Base-by-base conservation (phyloP, 768 basidiomycete genomes). In the Strobilomyces echinocephalus region DNA sequence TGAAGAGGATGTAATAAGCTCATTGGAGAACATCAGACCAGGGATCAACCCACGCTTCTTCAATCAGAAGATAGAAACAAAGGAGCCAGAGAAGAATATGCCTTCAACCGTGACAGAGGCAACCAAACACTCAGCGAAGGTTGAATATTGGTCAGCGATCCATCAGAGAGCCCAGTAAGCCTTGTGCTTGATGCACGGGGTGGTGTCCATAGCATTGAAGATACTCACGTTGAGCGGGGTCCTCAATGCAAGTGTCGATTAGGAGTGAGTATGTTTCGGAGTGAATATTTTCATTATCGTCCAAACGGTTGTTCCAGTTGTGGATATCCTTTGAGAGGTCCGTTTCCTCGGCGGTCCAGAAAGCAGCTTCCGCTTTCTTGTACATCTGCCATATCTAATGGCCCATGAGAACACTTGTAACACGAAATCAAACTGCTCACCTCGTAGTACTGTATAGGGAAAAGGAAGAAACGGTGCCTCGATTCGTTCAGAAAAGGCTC, bases 41-140 rank as follows among this genome's bases (percentile, higher is more conserved):
- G 94, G 92, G 93, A 97, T 94, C n/a, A 97, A 77, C 7, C 95
- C 95, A 8, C 95, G 83, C 73, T 97, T 97, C 82, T 97, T 97
- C 56, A 97, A 65, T 94, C 95, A 97, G 71, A 97, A 97, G 60
- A 97, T 93, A 39, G 91, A 82, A 0, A 95, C 91, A 60, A 95
- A 95, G 1, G 88, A 90, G 5, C 90, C 93, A 0, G 91, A 94
- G 72, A 98, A 97, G 76, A 97, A 97, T 50, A 97, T 90, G 31
- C 95, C 94, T 67, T 97, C 95, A 16, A 97, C 93, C 2, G 93
- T 92, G 8, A 94, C 93, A 63, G 97, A 97, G 3, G 94, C 94
- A 43, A 97, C 79, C 4, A 97, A 75, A 21, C 94, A 84, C 69
- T 95, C 93, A 0, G 81, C 92, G 54, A 97, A 97, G 0, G 85